phyloP scores from a whole-genome alignment of 345 rosid species.

The Mercurialis annua region DNA sequence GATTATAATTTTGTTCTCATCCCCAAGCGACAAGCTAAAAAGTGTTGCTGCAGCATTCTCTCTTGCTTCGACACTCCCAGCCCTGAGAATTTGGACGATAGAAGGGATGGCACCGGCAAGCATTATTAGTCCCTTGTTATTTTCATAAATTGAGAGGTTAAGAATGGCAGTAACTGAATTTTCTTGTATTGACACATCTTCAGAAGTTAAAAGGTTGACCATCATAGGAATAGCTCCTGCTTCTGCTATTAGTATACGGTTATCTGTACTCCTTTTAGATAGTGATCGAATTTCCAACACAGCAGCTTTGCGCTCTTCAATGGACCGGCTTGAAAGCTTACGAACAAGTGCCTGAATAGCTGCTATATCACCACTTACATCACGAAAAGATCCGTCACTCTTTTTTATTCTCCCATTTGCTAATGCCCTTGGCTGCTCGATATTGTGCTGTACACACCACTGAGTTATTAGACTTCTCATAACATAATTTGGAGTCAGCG shows the following conservation, averaged over 20 bases:
- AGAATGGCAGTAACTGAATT: slow-evolving; percentile 84
- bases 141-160: slow-evolving; percentile 81
- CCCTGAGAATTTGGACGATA: slow-evolving; percentile 74
- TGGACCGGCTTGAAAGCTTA: slow-evolving; percentile 54
- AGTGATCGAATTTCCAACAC: slow-evolving; percentile 71
- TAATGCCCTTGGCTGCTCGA: slow-evolving; percentile 63
- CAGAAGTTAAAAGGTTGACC: slow-evolving; percentile 57
- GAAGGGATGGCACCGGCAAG: slow-evolving; percentile 84
- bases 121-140: slow-evolving; percentile 77
- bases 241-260: slow-evolving; percentile 74
- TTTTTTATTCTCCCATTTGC: slow-evolving; percentile 60
- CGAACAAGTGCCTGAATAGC: slow-evolving; percentile 61
- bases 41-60: slow-evolving; percentile 96
- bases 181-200: slow-evolving; percentile 59
- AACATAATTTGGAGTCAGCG: slow-evolving; percentile 85
- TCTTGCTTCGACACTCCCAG: slow-evolving; percentile 82
- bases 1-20: slow-evolving; percentile 85
- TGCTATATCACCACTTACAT: slow-evolving; percentile 59
- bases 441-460: slow-evolving; percentile 72
- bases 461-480: slow-evolving; percentile 75
- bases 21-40: slow-evolving; percentile 82
- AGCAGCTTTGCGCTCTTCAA: slow-evolving; percentile 58
- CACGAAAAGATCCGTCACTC: slow-evolving; percentile 62
- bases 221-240: slow-evolving; percentile 86
- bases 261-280: slow-evolving; percentile 82